Base-by-base conservation (phyloP, 2,329 filamentous ascomycete species). In the Colletotrichum sublineola region DNA sequence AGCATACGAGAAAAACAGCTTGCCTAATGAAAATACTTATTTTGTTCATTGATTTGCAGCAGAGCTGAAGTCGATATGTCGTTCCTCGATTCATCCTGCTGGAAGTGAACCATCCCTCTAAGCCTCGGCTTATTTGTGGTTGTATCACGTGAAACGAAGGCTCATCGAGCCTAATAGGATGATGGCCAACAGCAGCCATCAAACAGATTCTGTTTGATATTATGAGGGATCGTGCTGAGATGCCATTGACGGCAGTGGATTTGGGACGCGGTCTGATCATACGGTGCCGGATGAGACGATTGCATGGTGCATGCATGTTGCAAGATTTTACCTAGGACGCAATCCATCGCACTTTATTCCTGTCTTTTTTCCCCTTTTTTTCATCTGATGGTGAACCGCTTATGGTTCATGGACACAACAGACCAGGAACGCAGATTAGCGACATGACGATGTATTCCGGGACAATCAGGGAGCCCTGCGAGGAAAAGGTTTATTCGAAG, bases 401-500 rank as follows among this genome's bases (percentile, higher is more conserved):
- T 15, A n/a, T 53, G 12, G 20, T 60, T 72, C 44, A 60, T 42
- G 60, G 38, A 40, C 55, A 40, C n/a, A 63, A 63, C 15, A 24
- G 53, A 42, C 33, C 50, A 62, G 33, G 66, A 50, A 69, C 58
- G n/a, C 46, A 52, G 42, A 56, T 24, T 53, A 53, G 50, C 31
- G 53, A 50, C 57, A 50, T 55, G 46, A 36, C 36, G 44, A 52
- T 40, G n/a, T 12, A 36, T 31, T 24, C 15, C 9, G 31, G 55
- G 58, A 24, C 5, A 38, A 18, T 46, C 33, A n/a, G 61, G 33
- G 46, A 58, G 48, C 53, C 42, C 69, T 69, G 65, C 66, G 48
- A 63, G 31, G 69, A 58, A 69, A 48, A 71, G 50, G 48, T 15
- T 67, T 61, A 42, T 24, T 52, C 24, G 48, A 55, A 72, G 66